Conservation (phyloP, 176 grass and related monocot genomes). For the Eleusine indica region DNA sequence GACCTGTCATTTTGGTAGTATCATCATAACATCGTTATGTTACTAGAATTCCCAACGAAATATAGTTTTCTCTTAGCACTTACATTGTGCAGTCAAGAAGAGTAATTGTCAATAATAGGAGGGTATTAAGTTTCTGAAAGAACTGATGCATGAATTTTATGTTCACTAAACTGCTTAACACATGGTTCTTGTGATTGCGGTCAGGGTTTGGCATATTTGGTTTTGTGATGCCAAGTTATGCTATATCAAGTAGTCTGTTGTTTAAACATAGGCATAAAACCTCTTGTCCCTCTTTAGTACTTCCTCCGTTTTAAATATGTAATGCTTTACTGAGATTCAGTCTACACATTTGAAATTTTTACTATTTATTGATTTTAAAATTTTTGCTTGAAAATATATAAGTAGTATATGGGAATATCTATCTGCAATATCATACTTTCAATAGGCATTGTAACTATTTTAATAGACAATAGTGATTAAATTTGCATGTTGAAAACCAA, state of each 20-base stretch:
- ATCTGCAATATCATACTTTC: neutral
- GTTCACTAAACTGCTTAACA: neutral
- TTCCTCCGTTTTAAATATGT: neutral
- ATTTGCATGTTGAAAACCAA: neutral
- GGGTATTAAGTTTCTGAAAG: neutral
- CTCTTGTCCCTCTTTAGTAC: neutral
- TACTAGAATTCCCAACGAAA: neutral
- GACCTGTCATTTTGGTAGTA: neutral
- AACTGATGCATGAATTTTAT: neutral
- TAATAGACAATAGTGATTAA: neutral
- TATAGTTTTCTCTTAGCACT: neutral
- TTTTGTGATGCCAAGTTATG: slow-evolving; percentile 19
- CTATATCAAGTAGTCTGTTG: neutral
- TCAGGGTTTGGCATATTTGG: neutral
- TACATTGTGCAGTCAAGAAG: neutral
- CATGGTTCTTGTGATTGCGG: neutral
- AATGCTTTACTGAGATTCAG: neutral
- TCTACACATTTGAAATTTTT: neutral
- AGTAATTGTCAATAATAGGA: slow-evolving; percentile 1
- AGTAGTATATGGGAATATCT: neutral
- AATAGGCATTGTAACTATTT: neutral
- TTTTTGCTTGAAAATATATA: neutral
- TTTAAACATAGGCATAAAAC: neutral
- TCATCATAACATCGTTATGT: neutral
- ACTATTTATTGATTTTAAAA: neutral